Evolutionary conservation across 768 basidiomycete genomes (phyloP).

Genomic region (Suillus sp.): DNA sequence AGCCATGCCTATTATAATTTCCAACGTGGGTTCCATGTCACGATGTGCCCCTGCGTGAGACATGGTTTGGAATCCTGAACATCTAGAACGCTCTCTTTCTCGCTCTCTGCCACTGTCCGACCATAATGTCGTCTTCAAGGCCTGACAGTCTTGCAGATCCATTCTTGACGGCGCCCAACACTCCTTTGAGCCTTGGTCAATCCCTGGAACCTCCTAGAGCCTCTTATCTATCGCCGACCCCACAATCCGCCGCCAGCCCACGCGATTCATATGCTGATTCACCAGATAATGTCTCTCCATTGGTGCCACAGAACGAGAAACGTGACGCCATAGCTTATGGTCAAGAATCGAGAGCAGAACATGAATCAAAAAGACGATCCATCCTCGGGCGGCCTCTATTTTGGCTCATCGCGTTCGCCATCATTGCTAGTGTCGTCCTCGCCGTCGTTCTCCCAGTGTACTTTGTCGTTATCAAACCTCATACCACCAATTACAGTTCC

Average conservation of each 20-base stretch:
- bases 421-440: constrained; percentile 31
- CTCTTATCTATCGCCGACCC: constrained; percentile 28
- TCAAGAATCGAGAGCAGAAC: constrained; percentile 2
- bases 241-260: constrained; percentile 22
- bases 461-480: constrained; percentile 31
- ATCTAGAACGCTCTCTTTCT: not conserved
- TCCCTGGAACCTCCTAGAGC: constrained; percentile 25
- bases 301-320: constrained; percentile 27
- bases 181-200: constrained; percentile 13
- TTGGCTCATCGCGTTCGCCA: constrained; percentile 31
- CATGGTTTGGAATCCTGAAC: not conserved
- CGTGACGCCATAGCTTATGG: constrained; percentile 14
- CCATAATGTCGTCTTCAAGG: constrained; percentile 20
- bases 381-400: constrained; percentile 25
- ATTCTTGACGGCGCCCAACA: constrained; percentile 14
- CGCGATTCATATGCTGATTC: constrained; percentile 27
- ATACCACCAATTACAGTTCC: constrained; percentile 12
- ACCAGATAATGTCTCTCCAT: constrained; percentile 25
- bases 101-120: not conserved
- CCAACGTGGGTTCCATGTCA: not conserved
- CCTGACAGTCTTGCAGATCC: constrained; percentile 24
- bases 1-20: not conserved
- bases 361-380: constrained; percentile 21
- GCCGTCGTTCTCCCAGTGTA: constrained; percentile 47
- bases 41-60: not conserved